Evolutionary conservation across 306 rosid species (phyloP), one percentile per base, ranked within the genome.

Genomic region (Calophaca sinica): DNA sequence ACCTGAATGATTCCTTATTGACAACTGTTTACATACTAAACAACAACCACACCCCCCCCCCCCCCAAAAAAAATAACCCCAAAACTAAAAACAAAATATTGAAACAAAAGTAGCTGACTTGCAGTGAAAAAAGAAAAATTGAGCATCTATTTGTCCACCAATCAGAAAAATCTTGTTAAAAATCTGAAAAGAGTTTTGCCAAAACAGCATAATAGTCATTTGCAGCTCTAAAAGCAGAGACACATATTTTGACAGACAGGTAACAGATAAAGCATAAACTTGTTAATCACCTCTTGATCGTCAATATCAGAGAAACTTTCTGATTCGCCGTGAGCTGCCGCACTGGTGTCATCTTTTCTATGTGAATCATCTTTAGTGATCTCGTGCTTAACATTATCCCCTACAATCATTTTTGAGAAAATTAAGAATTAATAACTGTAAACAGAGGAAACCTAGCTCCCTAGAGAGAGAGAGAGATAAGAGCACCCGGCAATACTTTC

Each of bases 301-400:
- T 89, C 89, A 9, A 89, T 85, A 65, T 89, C 94, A 33, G 94
- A 87, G 1, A 89, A 73, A 50, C 77, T 85, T 76, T 86, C 94
- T 6, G 94, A 85, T 46, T 87, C 89, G n/a, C 68, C 79, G 10
- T 53, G 41, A 55, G 48, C 26, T 77, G 83, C 32, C 2, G 35
- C 39, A 75, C 78, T 75, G 14, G 28, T 46, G 50, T 67, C 84
- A 71, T 80, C 83, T 53, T 77, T 85, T 51, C 39, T 9, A 70
- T 39, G 50, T 32, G 74, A 76, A 33, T 60, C 71, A 50, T 69
- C 79, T 81, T 84, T 63, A 31, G 39, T 9, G 13, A 75, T 29
- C 29, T 32, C 39, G 9, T 58, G 57, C 51, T 69, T 79, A 58
- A 44, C 74, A 51, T 78, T 38, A 9, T 62, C 79, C 45, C 76